These are phyloP conservation scores for Chaetomium globosum DNA, from an alignment of 2,329 filamentous ascomycete species.

Conservation along the genomic window DNA sequence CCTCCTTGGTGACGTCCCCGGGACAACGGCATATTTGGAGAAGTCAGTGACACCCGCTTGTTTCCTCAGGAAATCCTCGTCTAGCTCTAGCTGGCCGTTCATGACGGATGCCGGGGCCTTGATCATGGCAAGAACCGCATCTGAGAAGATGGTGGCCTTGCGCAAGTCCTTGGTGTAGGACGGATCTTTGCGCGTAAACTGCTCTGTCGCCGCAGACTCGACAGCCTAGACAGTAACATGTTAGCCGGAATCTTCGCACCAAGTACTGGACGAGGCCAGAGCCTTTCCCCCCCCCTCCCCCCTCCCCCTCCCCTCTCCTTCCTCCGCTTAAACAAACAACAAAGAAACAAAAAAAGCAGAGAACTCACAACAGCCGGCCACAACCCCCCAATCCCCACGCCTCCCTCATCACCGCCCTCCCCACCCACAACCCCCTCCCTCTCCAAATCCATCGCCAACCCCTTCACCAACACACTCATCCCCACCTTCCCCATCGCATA, in stretches of 20 bases:
- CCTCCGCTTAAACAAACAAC: neutral
- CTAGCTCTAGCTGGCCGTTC: slow-evolving; percentile 72
- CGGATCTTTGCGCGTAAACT: slow-evolving; percentile 50
- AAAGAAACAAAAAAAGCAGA: slow-evolving; percentile 9
- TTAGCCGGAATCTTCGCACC: neutral
- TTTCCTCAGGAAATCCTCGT: slow-evolving; percentile 77
- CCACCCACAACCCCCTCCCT: slow-evolving; percentile 57
- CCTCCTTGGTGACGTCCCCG: slow-evolving; percentile 64
- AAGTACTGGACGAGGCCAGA: neutral
- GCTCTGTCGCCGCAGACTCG: slow-evolving; percentile 72
- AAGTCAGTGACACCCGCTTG: slow-evolving; percentile 70
- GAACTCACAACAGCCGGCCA: slow-evolving; percentile 75
- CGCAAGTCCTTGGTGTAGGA: slow-evolving; percentile 61
- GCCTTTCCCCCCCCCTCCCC: no score
- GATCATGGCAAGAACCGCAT: slow-evolving; percentile 75
- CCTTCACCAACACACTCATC: slow-evolving; percentile 81
- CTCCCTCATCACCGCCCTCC: slow-evolving; percentile 63
- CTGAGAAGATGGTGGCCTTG: slow-evolving; percentile 74
- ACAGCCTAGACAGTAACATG: slow-evolving; percentile 52
- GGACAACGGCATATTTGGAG: slow-evolving; percentile 69
- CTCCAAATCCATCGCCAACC: slow-evolving; percentile 78
- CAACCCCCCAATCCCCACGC: slow-evolving; percentile 78
- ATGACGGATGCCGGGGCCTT: slow-evolving; percentile 60
- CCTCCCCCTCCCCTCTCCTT: no score
- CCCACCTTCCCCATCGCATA: slow-evolving; percentile 79